Base-by-base conservation (phyloP, 345 rosid species). In the Combretum micranthum region DNA sequence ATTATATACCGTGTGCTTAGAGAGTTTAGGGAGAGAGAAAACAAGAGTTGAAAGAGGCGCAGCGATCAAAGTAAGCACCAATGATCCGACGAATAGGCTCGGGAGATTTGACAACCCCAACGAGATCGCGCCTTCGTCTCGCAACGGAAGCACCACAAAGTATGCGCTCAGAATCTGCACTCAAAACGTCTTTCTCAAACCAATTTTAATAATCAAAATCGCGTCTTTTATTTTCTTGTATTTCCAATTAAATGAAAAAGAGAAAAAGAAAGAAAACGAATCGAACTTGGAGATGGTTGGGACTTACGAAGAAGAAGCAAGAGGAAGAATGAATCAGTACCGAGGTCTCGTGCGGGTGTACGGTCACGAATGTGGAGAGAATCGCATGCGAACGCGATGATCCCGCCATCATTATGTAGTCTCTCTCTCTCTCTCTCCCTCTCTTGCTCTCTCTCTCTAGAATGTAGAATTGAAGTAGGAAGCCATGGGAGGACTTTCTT, bases 111-210 rank as follows among this genome's bases (percentile, higher is more conserved):
- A 88, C 48, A 91, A 69, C 0, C 96, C 96, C 0, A 91, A 77
- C 0, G 95, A 88, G 68, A 91, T 86, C 4, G 96, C 95, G 2
- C 95, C 95, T 50, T 92, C 96, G 26, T 92, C 96, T 23, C 95
- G 86, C 65, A 92, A 79, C 12, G 98, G 93, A 20, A 92, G 79
- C 68, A 88, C 86, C 62, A 88, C 85, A 60, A 92, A 92, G 56
- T 92, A 88, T 12, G 98, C 96, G 55, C 95, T 81, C 78, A 92
- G 64, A 64, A 88, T 80, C 98, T 92, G 67, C n/a, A n/a, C n/a
- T n/a, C n/a, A n/a, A n/a, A n/a, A n/a, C n/a, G n/a, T n/a, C n/a
- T n/a, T n/a, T 7, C 7, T 7, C 39, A 32, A 32, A 32, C 39
- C 43, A 46, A 12, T 15, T 43, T n/a, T 52, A 2, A 47, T 3